A percentile compares a stretch with the other conserved stretches of the same genome.
phyloP scores from a whole-genome alignment of 306 rosid genomes.

The Crotalaria pallida region DNA sequence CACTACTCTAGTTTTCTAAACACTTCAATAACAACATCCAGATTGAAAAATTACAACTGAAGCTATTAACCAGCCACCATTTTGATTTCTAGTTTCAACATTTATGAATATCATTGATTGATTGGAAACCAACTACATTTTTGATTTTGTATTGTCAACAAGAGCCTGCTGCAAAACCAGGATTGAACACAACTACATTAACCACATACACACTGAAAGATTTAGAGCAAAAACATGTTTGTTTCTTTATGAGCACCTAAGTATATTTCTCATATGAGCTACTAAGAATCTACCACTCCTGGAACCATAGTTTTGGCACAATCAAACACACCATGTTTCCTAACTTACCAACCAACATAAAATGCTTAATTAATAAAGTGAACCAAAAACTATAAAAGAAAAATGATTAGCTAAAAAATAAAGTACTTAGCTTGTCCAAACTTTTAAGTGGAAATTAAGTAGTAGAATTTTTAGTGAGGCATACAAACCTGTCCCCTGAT shows the following conservation, averaged over 20 bases:
- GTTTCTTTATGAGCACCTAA: not conserved
- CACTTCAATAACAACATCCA: not conserved
- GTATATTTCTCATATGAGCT: too few relatives aligned
- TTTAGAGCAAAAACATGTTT: not conserved
- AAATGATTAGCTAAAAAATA: too few relatives aligned
- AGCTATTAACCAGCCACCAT: not conserved
- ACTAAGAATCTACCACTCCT: not conserved
- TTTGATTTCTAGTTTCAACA: not conserved
- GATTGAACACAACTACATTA: not conserved
- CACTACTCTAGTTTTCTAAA: too few relatives aligned
- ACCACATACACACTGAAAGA: not conserved
- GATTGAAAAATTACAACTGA: not conserved
- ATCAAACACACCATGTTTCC: too few relatives aligned
- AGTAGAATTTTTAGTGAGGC: too few relatives aligned
- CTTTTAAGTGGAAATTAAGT: too few relatives aligned
- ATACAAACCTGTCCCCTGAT: not conserved
- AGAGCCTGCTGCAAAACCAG: not conserved
- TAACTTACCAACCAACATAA: too few relatives aligned
- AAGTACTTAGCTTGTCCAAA: too few relatives aligned
- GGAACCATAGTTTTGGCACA: not conserved
- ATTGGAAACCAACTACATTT: too few relatives aligned
- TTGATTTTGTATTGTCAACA: too few relatives aligned
- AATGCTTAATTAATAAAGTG: too few relatives aligned
- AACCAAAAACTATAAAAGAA: too few relatives aligned
- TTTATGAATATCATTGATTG: not conserved